A percentile compares a stretch with the other conserved stretches of the same genome.
phyloP scores from a whole-genome alignment of 306 rosid genomes.

The Cicer judaicum region DNA sequence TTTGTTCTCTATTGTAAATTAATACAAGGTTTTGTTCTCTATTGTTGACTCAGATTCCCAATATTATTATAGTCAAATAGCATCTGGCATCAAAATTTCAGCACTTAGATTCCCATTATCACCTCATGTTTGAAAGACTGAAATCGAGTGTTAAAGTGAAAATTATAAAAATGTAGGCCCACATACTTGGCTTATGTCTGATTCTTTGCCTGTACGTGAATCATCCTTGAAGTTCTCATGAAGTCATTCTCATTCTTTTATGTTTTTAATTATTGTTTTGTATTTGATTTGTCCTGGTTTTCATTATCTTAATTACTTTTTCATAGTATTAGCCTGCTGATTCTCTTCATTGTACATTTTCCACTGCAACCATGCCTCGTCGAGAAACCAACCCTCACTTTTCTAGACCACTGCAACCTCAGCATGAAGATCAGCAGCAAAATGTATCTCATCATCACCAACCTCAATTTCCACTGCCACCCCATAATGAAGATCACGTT shows the following conservation, averaged over 20 bases:
- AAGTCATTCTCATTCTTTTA: slow-evolving; percentile 72
- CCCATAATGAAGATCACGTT: background rate
- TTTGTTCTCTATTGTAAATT: slow-evolving; percentile 15
- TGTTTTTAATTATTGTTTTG: slow-evolving; percentile 35
- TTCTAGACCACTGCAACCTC: slow-evolving; percentile 45
- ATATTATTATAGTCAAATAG: background rate
- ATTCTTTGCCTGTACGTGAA: slow-evolving; percentile 79
- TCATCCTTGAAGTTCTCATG: slow-evolving; percentile 77
- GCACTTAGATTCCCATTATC: background rate
- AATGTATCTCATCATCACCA: background rate
- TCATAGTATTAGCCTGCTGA: slow-evolving; percentile 29
- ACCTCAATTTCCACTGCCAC: background rate
- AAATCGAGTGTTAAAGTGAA: background rate
- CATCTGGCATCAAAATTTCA: background rate
- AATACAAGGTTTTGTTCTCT: background rate
- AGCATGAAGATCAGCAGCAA: slow-evolving; percentile 28
- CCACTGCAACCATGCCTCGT: slow-evolving; percentile 51
- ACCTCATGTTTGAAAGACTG: slow-evolving; percentile 11
- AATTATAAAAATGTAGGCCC: slow-evolving; percentile 55
- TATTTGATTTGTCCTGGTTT: slow-evolving; percentile 36
- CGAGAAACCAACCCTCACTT: slow-evolving; percentile 83
- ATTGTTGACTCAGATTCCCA: slow-evolving; percentile 28
- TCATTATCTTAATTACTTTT: slow-evolving; percentile 47
- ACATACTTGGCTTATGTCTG: slow-evolving; percentile 53
- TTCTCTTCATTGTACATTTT: slow-evolving; percentile 38